Percentiles rank a stretch among this genome's conserved stretches.
Conservation (phyloP, 192 early-diverging fungal genomes). For the Coemansia sp. region DNA sequence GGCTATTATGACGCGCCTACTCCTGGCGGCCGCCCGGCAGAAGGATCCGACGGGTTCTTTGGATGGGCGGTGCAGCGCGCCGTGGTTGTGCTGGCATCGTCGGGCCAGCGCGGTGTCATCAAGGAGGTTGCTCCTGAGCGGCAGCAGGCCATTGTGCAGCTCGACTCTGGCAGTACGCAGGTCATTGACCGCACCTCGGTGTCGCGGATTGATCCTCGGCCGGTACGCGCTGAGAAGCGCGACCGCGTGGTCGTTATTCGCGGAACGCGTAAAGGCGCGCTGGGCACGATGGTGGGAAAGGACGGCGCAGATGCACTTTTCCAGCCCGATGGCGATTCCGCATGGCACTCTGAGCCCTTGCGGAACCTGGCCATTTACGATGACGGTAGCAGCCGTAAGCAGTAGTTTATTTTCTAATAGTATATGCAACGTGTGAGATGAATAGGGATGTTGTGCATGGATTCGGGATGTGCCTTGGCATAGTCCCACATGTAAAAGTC, state of each 20-base stretch:
- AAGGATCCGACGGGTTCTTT: conserved; percentile 55
- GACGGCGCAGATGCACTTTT: conserved; percentile 76
- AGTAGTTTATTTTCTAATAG: conserved; percentile 46
- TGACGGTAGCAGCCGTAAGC: conserved; percentile 6
- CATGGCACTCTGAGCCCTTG: conserved; percentile 43
- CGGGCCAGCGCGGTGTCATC: conserved; percentile 53
- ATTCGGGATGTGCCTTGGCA: conserved; percentile 63
- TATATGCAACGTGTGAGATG: conserved; percentile 64
- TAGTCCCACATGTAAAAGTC: conserved; percentile 90
- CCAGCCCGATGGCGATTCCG: conserved; percentile 53
- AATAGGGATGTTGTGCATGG: conserved; percentile 59
- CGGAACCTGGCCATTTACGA: conserved; percentile 46
- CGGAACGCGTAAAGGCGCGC: conserved; percentile 57
- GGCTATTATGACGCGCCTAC: conserved; percentile 37
- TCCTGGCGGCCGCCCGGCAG: conserved; percentile 48
- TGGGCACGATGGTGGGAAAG: conserved; percentile 67
- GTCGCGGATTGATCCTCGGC: conserved; percentile 36
- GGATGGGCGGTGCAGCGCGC: conserved; percentile 50
- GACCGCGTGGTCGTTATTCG: conserved; percentile 71
- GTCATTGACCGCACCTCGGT: conserved; percentile 41
- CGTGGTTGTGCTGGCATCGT: conserved; percentile 34
- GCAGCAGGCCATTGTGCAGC: conserved; percentile 49
- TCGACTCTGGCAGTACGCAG: conserved; percentile 49
- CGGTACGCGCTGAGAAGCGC: conserved; percentile 65
- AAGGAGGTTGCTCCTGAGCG: conserved; percentile 56